A percentile compares a stretch with the other conserved stretches of the same genome.
Evolutionary conservation across 371 early-diverging fungal species (phyloP).

Genomic region (Rhizopus arrhizus): DNA sequence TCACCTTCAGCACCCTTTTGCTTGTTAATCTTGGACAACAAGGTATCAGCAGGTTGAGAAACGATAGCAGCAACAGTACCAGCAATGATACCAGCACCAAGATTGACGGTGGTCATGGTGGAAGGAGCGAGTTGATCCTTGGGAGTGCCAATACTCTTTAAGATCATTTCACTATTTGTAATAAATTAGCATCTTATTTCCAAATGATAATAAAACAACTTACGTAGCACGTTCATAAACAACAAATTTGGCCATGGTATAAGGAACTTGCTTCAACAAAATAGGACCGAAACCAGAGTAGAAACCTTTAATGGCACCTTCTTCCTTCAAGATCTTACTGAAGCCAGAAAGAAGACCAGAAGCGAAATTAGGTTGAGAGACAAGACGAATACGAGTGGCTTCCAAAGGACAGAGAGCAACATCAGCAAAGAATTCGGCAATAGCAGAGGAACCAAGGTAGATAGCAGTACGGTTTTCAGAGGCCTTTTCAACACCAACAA

Average conservation of each 20-base stretch:
- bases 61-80: constrained; percentile 64
- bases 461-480: constrained; percentile 81
- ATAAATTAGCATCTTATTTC: too few species aligned
- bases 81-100: constrained; percentile 59
- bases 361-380: constrained; percentile 76
- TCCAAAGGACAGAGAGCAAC: constrained; percentile 83
- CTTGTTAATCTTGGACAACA: constrained; percentile 72
- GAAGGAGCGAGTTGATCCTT: constrained; percentile 56
- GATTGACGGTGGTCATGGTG: constrained; percentile 51
- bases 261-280: constrained; percentile 75
- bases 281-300: constrained; percentile 81
- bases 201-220: constrained; percentile 11
- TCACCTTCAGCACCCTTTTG: constrained; percentile 65
- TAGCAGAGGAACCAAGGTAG: constrained; percentile 81
- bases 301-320: constrained; percentile 72
- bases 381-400: constrained; percentile 79
- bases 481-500: constrained; percentile 77
- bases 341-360: constrained; percentile 67
- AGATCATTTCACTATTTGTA: constrained; percentile 50
- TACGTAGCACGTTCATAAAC: constrained; percentile 60
- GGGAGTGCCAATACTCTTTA: constrained; percentile 46
- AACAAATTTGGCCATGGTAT: constrained; percentile 68
- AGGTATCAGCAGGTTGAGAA: constrained; percentile 63
- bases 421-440: constrained; percentile 93
- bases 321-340: constrained; percentile 64